Base-by-base conservation (phyloP, 352 stramenopile genomes). In the Pythium vanterpoolii region DNA sequence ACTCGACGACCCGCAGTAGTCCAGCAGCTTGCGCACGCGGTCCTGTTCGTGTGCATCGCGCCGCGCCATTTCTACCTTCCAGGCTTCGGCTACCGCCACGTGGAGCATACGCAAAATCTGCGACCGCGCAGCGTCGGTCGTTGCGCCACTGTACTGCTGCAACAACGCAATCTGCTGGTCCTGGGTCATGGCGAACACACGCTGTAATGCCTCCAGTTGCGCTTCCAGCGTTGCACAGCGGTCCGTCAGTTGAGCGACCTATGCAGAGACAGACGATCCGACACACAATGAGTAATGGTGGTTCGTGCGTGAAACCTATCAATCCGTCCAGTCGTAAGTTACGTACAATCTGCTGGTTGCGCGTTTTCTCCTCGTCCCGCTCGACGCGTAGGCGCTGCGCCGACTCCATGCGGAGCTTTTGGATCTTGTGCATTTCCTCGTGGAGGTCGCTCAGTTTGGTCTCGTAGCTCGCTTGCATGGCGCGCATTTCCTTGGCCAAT, bases 401-500 rank as follows among this genome's bases (percentile, higher is more conserved):
- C 9, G 74, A 73, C 44, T 86, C 66, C 18, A 60, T 63, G 18
- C 79, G 78, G 24, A 76, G 63, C 49, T 69, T 68, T 50, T 86
- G 78, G 4, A 58, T 62, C 46, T 67, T 68, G 43, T 68, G 69
- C 9, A 92, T 45, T 49, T 90, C 83, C 4, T 69, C 64, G 19
- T 74, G 62, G n/a, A 95, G 66, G 10, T 84, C 69, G n/a, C 86
- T 71, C 11, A 96, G 48, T 49, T 93, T 72, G 18, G 16, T 45
- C 57, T 90, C 80, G 56, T 89, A 93, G 31, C 77, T 73, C 11
- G 77, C 65, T 47, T 87, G 87, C 74, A 87, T 91, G 24, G 60
- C 65, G 1, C 74, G 62, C 73, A 91, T 90, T 50, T 89, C 83
- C 42, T 81, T 83, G 23, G 73, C 71, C 19, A 90, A 61, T 28